Base-by-base conservation (phyloP, 2,329 filamentous ascomycete genomes). In the Drechmeria coniospora region DNA sequence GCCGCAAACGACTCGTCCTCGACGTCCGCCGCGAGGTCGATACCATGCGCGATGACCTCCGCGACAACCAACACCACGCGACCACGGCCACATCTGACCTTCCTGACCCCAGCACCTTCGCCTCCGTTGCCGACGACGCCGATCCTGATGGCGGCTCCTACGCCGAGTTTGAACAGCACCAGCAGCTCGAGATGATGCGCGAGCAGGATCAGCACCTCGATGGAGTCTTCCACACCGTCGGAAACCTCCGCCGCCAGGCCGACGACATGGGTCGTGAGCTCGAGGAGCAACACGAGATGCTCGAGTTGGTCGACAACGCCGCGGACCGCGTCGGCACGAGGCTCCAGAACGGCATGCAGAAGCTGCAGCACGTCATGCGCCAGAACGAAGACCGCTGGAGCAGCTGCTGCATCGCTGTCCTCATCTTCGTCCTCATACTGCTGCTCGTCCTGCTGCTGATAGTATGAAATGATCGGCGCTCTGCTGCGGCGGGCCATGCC, bases 211-310 rank as follows among this genome's bases (percentile, higher is more conserved):
- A 86, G 56, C 79, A 90, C 43, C 65, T 98, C 2, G 87, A 95
- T 48, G 81, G 80, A 11, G 87, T 98, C 25, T 93, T 92, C 49
- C 72, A 76, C 39, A 95, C 87, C 1, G 90, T 98, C 15, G 87
- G 86, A 3, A 94, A 84, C 48, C 56, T 98, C 47, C 65, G 87
- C 31, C 67, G 79, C 47, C 90, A 95, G 63, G 92, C 90, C 2
- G 77, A 92, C 53, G 81, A 84, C 42, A 98, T 98, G 87, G 87
- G 90, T 2, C 65, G 87, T 32, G 90, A 98, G 59, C 63, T 98
- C 25, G 92, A 94, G 55, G 90, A 98, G 58, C 90, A 98, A 63
- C 68, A 68, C 14, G 81, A 84, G 51, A 78, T 95, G 68, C 63
- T 98, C 32, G 76, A 90, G 36, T 75, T 80, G 28, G 79, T 92